phyloP scores from a whole-genome alignment of 1,139 yeast genomes.

The Schwanniomyces etchellsii region DNA sequence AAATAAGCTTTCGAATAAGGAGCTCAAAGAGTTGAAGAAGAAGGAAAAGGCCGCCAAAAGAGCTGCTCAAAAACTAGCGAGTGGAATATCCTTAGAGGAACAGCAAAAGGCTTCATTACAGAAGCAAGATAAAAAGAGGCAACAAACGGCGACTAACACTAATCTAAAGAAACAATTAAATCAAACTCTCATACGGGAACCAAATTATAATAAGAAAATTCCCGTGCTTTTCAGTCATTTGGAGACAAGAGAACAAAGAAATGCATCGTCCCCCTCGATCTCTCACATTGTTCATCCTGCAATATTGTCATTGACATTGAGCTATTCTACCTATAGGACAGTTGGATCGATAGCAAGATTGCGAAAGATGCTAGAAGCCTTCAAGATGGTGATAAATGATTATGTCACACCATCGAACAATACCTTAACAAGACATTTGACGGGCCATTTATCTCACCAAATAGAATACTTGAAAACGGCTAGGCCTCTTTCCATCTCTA shows the following conservation, averaged over 20 bases:
- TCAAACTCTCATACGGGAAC: slow-evolving; percentile 45
- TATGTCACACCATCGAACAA: slow-evolving; percentile 84
- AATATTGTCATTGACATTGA: slow-evolving; percentile 70
- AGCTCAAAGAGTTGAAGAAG: slow-evolving; percentile 81
- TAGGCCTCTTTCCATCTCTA: slow-evolving; percentile 84
- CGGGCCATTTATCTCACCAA: slow-evolving; percentile 87
- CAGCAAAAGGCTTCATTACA: slow-evolving; percentile 35
- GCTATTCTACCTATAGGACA: slow-evolving; percentile 75
- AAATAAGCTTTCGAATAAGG: slow-evolving; percentile 60
- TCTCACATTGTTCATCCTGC: slow-evolving; percentile 84
- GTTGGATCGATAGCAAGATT: slow-evolving; percentile 91
- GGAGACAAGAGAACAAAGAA: slow-evolving; percentile 76
- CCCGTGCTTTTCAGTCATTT: slow-evolving; percentile 81
- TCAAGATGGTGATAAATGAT: slow-evolving; percentile 72
- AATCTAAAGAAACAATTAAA: slow-evolving; percentile 53
- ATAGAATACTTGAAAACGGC: slow-evolving; percentile 90
- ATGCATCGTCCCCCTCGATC: slow-evolving; percentile 55
- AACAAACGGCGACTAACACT: slow-evolving; percentile 33
- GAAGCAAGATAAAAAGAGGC: slow-evolving; percentile 35
- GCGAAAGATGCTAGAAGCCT: slow-evolving; percentile 77
- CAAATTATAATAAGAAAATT: slow-evolving; percentile 32
- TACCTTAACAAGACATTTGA: slow-evolving; percentile 80
- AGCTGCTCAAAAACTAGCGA: slow-evolving; percentile 59
- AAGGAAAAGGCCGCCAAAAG: slow-evolving; percentile 87
- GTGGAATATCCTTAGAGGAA: slow-evolving; percentile 43